Conservation (phyloP, 208 protist species). For the Angomonas ambiguus region DNA sequence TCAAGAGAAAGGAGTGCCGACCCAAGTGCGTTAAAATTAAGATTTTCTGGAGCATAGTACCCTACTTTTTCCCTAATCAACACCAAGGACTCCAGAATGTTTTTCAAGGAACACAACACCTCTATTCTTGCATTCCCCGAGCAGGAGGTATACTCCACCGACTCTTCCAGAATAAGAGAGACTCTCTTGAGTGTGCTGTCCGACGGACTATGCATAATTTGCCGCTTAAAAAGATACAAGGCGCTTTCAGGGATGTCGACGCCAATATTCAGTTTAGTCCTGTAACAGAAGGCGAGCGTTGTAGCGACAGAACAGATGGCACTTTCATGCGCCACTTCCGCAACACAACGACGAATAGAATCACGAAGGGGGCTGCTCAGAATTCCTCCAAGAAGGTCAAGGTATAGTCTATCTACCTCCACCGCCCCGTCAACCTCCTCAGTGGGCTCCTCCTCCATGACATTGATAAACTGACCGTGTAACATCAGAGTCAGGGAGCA, state of each 20-base stretch:
- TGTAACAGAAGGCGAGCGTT: not conserved
- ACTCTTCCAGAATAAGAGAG: conserved; percentile 3
- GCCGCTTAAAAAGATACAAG: not conserved
- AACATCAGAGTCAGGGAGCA: conserved; percentile 21
- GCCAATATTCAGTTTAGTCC: not conserved
- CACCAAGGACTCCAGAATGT: conserved; percentile 31
- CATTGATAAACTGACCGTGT: conserved; percentile 20
- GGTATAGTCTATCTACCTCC: conserved; percentile 4
- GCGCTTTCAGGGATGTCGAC: not conserved
- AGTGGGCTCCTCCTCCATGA: not conserved
- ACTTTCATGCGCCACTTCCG: not conserved
- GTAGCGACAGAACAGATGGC: not conserved
- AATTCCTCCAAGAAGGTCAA: not conserved
- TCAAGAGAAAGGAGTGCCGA: conserved; percentile 27
- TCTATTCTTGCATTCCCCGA: conserved; percentile 13
- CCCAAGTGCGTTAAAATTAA: conserved; percentile 30
- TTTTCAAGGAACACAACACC: conserved; percentile 20
- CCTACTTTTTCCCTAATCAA: conserved; percentile 27
- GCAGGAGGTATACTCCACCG: conserved; percentile 15
- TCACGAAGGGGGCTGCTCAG: conserved; percentile 1
- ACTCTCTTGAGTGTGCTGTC: not conserved
- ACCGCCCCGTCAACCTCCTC: not conserved
- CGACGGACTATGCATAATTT: not conserved
- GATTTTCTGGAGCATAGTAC: conserved; percentile 24
- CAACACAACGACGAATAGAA: conserved; percentile 3